These are phyloP conservation scores for Trametes sanguinea DNA, from an alignment of 768 basidiomycete genomes.

Conservation along the genomic window DNA sequence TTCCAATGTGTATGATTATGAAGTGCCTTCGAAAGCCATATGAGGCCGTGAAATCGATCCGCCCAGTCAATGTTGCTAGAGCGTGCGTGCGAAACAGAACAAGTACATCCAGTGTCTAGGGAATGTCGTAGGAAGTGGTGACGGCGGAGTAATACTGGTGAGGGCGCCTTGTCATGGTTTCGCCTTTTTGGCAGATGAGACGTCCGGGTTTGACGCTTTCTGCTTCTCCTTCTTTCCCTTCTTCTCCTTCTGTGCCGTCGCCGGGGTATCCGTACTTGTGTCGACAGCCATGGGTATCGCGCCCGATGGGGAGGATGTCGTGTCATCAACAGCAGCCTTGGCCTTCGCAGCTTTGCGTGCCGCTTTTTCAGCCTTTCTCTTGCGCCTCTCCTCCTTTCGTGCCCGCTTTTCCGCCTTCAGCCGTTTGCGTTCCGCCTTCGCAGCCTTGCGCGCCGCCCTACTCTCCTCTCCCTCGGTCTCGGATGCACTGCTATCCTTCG, in stretches of 20 bases:
- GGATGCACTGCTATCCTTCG: not conserved
- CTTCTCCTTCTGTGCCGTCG: not conserved
- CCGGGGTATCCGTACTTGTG: not conserved
- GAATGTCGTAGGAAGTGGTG: not conserved
- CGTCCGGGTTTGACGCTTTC: not conserved
- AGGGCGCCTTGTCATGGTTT: not conserved
- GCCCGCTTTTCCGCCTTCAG: conserved; percentile 30
- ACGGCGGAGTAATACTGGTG: not conserved
- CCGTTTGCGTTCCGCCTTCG: conserved; percentile 26
- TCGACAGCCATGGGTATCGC: not conserved
- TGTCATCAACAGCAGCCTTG: no score
- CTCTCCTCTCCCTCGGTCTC: not conserved
- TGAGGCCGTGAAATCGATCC: no score
- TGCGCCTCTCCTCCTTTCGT: conserved; percentile 28
- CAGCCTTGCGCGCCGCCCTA: conserved; percentile 11
- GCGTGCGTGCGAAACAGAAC: no score
- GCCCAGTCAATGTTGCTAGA: no score
- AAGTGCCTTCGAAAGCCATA: no score
- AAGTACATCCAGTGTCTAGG: not conserved
- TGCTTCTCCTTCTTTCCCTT: not conserved
- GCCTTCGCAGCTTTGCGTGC: not conserved
- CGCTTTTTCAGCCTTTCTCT: conserved; percentile 18
- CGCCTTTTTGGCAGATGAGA: not conserved
- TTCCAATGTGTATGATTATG: not conserved
- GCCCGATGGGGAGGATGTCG: no score